These are phyloP conservation scores for Neohortaea acidophila DNA, from an alignment of 495 filamentous ascomycete genomes.

Conservation along the genomic window DNA sequence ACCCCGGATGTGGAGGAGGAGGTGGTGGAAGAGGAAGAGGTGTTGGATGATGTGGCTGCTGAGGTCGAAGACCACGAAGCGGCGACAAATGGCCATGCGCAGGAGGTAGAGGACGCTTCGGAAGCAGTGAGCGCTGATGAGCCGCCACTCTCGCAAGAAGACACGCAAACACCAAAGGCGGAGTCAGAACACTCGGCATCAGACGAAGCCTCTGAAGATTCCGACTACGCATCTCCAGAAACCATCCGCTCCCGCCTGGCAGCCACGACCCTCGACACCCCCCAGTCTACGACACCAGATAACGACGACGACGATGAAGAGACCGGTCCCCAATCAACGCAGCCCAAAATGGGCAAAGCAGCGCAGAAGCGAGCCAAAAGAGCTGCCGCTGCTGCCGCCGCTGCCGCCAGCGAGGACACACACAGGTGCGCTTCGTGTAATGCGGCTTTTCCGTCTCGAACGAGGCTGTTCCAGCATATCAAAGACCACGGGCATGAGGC, in stretches of 20 bases:
- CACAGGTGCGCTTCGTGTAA: conserved; percentile 48
- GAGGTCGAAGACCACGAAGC: conserved; percentile 1
- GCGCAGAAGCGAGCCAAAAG: conserved; percentile 77
- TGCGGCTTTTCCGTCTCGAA: conserved; percentile 47
- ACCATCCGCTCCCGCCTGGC: conserved; percentile 22
- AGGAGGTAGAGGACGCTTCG: background rate
- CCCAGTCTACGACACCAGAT: conserved; percentile 1
- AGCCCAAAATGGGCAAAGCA: conserved; percentile 52
- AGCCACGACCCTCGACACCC: background rate
- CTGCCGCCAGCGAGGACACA: conserved; percentile 21
- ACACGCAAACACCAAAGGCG: background rate
- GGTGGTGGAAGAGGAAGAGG: conserved; percentile 8
- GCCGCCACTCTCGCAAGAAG: no score
- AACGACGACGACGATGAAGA: conserved; percentile 4
- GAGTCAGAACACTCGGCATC: conserved; percentile 1
- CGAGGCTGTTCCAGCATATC: conserved; percentile 59
- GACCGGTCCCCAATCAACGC: background rate
- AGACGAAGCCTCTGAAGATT: conserved; percentile 9
- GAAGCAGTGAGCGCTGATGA: background rate
- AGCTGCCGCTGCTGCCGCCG: conserved; percentile 37
- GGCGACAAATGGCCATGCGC: background rate
- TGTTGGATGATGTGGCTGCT: conserved; percentile 14
- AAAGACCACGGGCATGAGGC: conserved; percentile 27
- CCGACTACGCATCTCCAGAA: conserved; percentile 23
- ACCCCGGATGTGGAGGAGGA: conserved; percentile 31